Percentiles rank a stretch among this genome's conserved stretches.
Evolutionary conservation across 257 asterid species (phyloP).

Genomic region (Solanum chmielewskii): DNA sequence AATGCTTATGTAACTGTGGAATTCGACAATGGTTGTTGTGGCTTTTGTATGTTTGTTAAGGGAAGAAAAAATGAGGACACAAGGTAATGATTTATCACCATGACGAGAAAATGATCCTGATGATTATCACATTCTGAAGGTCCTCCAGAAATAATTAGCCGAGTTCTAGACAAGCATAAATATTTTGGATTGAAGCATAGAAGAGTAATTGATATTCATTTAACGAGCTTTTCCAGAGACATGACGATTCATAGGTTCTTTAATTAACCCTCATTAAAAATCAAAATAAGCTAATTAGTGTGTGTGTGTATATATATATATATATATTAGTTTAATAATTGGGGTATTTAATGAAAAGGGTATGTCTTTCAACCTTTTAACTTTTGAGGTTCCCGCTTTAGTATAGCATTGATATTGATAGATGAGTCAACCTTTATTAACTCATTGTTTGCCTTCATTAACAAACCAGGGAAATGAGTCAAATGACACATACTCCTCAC

Average conservation of each 20-base stretch:
- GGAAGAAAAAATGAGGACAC: not conserved
- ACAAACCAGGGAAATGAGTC: not conserved
- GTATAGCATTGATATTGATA: not conserved
- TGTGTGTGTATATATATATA: no score
- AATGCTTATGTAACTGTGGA: constrained; percentile 84
- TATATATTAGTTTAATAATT: no score
- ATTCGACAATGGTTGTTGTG: constrained; percentile 74
- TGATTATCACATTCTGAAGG: not conserved
- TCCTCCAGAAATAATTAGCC: not conserved
- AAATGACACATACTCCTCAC: not conserved
- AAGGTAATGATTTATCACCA: not conserved
- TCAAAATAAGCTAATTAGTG: not conserved
- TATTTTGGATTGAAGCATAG: not conserved
- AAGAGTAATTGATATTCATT: not conserved
- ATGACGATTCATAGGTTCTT: not conserved
- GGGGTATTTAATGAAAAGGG: not conserved
- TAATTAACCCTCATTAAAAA: not conserved
- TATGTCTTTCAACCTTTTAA: not conserved
- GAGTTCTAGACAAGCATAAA: not conserved
- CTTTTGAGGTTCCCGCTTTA: not conserved
- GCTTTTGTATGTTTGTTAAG: not conserved
- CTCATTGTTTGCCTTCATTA: not conserved
- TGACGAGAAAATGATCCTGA: not conserved
- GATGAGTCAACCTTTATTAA: not conserved
- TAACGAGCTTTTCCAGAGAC: not conserved